Percentiles rank a stretch among this genome's conserved stretches.
phyloP scores from a whole-genome alignment of 352 stramenopile species.

The Saprolegnia diclina region DNA sequence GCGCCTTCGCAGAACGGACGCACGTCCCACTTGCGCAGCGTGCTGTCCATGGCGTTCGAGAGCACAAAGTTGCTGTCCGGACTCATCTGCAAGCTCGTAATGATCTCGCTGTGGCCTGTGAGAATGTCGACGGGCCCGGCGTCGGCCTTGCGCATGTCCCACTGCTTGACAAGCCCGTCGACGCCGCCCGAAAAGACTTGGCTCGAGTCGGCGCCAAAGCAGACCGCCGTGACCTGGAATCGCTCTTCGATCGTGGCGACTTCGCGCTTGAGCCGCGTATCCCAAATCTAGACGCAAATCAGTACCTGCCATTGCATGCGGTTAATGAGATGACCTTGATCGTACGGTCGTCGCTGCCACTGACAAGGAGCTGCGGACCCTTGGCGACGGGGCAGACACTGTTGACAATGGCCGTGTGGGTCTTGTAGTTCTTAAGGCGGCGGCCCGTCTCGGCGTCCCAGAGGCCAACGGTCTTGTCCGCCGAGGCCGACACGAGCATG shows the following conservation, averaged over 20 bases:
- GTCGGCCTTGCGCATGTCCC: slow-evolving; percentile 86
- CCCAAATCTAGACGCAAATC: slow-evolving; percentile 58
- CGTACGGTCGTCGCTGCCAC: slow-evolving; percentile 88
- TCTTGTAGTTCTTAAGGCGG: slow-evolving; percentile 78
- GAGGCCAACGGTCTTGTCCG: slow-evolving; percentile 89
- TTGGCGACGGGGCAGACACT: slow-evolving; percentile 82
- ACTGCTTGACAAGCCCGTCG: slow-evolving; percentile 91
- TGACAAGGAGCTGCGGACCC: slow-evolving; percentile 75
- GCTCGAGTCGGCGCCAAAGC: slow-evolving; percentile 80
- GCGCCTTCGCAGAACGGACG: slow-evolving; percentile 68
- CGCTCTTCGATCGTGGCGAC: slow-evolving; percentile 82
- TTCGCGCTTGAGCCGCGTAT: slow-evolving; percentile 68
- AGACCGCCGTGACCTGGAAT: slow-evolving; percentile 88
- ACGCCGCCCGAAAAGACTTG: slow-evolving; percentile 88
- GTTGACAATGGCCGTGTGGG: slow-evolving; percentile 88
- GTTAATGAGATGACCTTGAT: slow-evolving; percentile 33
- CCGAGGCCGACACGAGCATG: slow-evolving; percentile 85
- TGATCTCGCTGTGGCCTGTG: slow-evolving; percentile 88
- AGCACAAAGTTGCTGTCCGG: slow-evolving; percentile 90
- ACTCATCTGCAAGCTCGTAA: slow-evolving; percentile 92
- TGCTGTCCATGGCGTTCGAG: slow-evolving; percentile 94
- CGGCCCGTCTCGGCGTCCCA: slow-evolving; percentile 80
- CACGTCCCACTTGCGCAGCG: slow-evolving; percentile 90
- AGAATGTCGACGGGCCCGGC: slow-evolving; percentile 71
- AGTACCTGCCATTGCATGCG: background rate